Evolutionary conservation across 225 moss, liverwort and hornwort species (phyloP), one percentile per base, ranked within the genome.

Genomic region (Physcomitrium patens): DNA sequence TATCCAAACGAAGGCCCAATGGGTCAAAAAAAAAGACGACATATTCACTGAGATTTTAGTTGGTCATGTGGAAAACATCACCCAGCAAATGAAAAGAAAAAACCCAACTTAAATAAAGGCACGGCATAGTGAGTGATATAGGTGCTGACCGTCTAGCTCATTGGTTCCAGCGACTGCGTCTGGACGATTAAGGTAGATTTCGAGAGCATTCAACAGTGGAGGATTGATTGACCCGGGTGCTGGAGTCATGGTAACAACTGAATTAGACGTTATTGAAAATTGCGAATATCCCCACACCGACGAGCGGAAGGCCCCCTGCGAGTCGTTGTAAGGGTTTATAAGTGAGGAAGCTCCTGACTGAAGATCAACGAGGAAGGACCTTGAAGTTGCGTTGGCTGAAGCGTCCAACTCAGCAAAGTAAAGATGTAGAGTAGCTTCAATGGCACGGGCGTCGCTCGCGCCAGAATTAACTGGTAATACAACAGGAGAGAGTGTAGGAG

Each of bases 141-240:
- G 17, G 68, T 13, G 60, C 76, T 52, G 13, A 85, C 85, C 85
- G 50, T 86, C 86, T 10, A 9, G 5, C 0, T 13, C 48, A 37
- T 53, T 0, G 5, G 86, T 79, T 13, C 70, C 43, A 13, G 10
- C n/a, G 1, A 3, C 3, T 17, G 20, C 9, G 0, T 0, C 0
- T 24, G 76, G 78, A 20, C 0, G 68, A 16, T 70, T 28, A 0
- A 0, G 0, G 8, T 51, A 13, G 2, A 82, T 0, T 65, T 86
- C 86, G 3, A 68, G 37, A 0, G 22, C 86, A 20, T 27, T 48
- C 22, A 75, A 16, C 51, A 86, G 63, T 1, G 86, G 86, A n/a
- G 64, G 57, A 7, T 31, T 47, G 3, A 43, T 0, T 12, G 82
- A 56, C 42, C 11, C 6, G 20, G 0, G 0, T 0, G 22, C 20